A percentile compares a stretch with the other conserved stretches of the same genome.
These are phyloP conservation scores for Pseudogymnoascus destructans DNA, from an alignment of 2,329 filamentous ascomycete species.

Conservation along the genomic window DNA sequence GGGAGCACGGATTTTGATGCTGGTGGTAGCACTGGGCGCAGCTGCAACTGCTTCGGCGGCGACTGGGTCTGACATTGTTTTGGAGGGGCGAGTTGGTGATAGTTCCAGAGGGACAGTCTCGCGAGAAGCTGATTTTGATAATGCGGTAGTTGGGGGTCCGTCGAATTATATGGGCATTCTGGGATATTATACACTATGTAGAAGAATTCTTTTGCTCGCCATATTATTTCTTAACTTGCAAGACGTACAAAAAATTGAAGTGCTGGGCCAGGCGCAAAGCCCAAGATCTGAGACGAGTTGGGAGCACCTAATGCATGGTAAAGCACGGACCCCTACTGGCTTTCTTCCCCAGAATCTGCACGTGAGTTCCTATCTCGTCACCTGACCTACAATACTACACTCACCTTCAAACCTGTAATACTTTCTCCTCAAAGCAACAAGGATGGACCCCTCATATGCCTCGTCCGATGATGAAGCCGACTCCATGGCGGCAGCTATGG, in stretches of 20 bases:
- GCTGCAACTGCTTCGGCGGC: neutral
- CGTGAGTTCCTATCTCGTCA: constrained; percentile 2
- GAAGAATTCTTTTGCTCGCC: neutral
- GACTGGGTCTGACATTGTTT: neutral
- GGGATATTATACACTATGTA: neutral
- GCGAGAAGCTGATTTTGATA: neutral
- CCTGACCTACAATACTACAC: neutral
- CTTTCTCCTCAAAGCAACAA: neutral
- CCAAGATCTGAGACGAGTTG: neutral
- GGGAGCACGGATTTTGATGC: neutral
- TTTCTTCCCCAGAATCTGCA: constrained; percentile 1
- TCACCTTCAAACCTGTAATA: neutral
- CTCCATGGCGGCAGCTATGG: constrained; percentile 55
- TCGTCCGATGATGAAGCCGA: constrained; percentile 29
- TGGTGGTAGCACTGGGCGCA: neutral
- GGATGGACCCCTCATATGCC: neutral
- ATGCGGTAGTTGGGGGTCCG: neutral
- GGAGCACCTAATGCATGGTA: neutral
- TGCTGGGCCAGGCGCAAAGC: neutral
- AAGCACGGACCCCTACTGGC: neutral
- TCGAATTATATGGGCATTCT: neutral
- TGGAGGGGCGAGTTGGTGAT: neutral
- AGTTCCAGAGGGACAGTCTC: neutral
- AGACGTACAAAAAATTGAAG: neutral
- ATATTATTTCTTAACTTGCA: neutral